Evolutionary conservation across 2,329 filamentous ascomycete species (phyloP), one percentile per base, ranked within the genome.

Genomic region (Aureobasidium lini): DNA sequence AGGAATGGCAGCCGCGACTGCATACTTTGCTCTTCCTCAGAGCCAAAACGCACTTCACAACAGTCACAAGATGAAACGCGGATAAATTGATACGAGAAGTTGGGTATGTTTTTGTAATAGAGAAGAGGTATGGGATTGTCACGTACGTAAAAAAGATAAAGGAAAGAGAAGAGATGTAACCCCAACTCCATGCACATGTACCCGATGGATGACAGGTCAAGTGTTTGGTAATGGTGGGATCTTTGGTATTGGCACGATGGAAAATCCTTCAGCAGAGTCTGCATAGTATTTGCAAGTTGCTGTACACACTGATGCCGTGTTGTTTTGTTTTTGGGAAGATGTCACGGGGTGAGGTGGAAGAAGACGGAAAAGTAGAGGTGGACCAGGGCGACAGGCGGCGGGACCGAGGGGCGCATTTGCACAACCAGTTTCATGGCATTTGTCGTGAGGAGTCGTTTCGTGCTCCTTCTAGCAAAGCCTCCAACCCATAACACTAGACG

Each of bases 251-350:
- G 84, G 84, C 84, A 86, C 81, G 83, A 76, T 70, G 65, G 70
- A 77, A 75, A 73, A 72, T 85, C 84, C 83, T 86, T 86, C 83
- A 86, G 82, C 81, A 79, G 76, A 76, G 78, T 78, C 77, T 66
- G 78, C 81, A 84, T 82, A 73, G 77, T 70, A 29, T 63, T 77
- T 75, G 76, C 77, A 73, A 78, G 80, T 77, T 77, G 83, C 83
- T 86, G 84, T 87, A 87, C 84, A 86, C 84, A 87, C 83, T 81
- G 80, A 86, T 86, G 84, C 84, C 74, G 65, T 75, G 62, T 68
- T 71, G 40, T 57, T 57, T 48, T 39, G 42, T 48, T 47, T 23
- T 48, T 4, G 36, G 6, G 23, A 32, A 10, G 31, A 28, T 46
- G 18, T 47, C 42, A 57, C 43, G 34, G 23, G 15, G 31, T 10